A percentile compares a stretch with the other conserved stretches of the same genome.
These are phyloP conservation scores for Candida schatavii DNA, from an alignment of 805 yeast genomes.

Conservation along the genomic window DNA sequence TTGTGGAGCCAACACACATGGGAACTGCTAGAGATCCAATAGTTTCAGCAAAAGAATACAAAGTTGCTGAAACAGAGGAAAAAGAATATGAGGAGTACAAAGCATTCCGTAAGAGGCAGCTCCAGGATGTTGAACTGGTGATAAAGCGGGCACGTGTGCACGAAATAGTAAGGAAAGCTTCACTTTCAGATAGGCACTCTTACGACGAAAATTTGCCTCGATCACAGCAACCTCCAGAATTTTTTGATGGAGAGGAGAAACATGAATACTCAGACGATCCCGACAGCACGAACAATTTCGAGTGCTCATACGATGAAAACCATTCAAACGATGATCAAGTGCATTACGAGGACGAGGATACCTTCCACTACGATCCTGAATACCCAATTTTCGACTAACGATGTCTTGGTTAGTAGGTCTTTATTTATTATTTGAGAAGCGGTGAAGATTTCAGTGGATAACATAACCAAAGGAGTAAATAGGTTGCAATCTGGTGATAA, in stretches of 20 bases:
- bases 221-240: constrained; percentile 36
- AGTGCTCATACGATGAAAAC: constrained; percentile 35
- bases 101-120: constrained; percentile 9
- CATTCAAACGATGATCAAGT: constrained; percentile 22
- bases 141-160: not conserved
- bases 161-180: constrained; percentile 7
- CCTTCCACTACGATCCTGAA: constrained; percentile 10
- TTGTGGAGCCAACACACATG: constrained; percentile 56
- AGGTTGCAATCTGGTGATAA: not conserved
- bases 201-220: constrained; percentile 33
- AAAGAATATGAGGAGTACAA: constrained; percentile 18
- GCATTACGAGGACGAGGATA: constrained; percentile 13
- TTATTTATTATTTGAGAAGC: too few relatives aligned
- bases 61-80: constrained; percentile 12
- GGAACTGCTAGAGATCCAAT: constrained; percentile 35
- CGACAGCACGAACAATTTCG: constrained; percentile 30
- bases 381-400: constrained; percentile 8
- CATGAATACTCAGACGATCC: constrained; percentile 33
- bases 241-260: constrained; percentile 32
- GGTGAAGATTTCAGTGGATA: too few relatives aligned
- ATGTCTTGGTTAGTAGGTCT: too few relatives aligned
- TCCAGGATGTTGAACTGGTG: not conserved
- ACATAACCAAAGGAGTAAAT: not conserved
- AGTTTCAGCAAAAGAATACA: constrained; percentile 13
- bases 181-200: constrained; percentile 9